Conservation (phyloP, 139 green algal genomes). For the Pleodorina starrii region DNA sequence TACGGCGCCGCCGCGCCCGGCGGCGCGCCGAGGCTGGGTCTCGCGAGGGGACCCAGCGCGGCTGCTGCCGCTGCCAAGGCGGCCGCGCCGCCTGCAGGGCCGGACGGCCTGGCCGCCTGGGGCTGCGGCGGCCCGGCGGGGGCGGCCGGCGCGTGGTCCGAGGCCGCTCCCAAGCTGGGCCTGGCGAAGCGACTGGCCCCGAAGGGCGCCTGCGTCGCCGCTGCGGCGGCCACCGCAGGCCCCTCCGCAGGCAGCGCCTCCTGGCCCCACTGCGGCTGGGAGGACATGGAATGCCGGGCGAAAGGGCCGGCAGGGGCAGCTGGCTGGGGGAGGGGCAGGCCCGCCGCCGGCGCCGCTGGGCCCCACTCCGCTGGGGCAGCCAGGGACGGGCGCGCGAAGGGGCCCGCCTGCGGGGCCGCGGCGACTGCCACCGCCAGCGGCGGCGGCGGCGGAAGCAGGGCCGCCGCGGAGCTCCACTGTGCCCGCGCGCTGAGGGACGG, state of each 20-base stretch:
- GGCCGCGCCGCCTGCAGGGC: too few species aligned
- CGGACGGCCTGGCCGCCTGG: too few species aligned
- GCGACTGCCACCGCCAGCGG: background rate
- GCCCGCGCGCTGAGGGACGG: background rate
- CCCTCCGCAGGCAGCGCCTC: too few species aligned
- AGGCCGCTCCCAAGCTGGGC: too few species aligned
- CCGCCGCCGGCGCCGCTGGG: background rate
- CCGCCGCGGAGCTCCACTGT: background rate
- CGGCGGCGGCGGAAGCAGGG: background rate
- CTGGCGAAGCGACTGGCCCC: too few species aligned
- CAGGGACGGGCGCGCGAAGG: background rate
- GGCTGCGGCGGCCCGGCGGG: too few species aligned
- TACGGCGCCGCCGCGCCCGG: too few species aligned
- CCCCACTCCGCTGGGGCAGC: background rate
- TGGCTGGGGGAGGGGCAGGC: too few species aligned
- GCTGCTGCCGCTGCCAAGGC: background rate
- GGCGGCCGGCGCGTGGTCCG: too few species aligned
- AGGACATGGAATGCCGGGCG: background rate
- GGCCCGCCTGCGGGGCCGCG: background rate
- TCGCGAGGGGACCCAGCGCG: background rate
- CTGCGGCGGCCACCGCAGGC: too few species aligned
- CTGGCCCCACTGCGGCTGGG: too few species aligned
- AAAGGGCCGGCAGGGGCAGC: background rate
- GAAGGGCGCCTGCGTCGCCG: too few species aligned
- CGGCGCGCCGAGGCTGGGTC: background rate